A percentile compares a stretch with the other conserved stretches of the same genome.
Conservation (phyloP, 768 basidiomycete species). For the Suillus alpinus region DNA sequence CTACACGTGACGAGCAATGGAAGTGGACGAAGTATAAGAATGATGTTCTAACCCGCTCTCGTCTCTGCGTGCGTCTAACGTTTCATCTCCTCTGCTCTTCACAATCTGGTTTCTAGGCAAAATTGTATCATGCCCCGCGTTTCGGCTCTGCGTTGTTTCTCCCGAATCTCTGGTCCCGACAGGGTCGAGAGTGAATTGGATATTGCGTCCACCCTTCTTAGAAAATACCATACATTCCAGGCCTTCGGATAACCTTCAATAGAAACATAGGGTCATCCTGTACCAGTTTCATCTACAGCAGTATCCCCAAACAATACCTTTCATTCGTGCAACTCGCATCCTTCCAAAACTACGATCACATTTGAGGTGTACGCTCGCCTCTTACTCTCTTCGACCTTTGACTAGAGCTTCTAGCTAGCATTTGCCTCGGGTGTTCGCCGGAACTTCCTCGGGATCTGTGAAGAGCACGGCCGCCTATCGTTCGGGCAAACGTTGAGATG, state of each 20-base stretch:
- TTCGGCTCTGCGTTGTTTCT: neutral
- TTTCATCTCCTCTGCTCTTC: neutral
- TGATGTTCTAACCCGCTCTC: constrained; percentile 1
- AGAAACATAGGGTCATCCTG: neutral
- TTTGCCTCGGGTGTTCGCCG: too few relatives aligned
- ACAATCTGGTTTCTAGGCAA: constrained; percentile 2
- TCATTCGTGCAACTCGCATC: neutral
- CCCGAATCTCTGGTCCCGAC: neutral
- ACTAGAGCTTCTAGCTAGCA: neutral
- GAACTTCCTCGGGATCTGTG: neutral
- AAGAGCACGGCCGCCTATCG: neutral
- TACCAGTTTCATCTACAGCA: neutral
- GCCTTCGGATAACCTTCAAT: neutral
- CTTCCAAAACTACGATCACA: neutral
- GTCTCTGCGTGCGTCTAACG: neutral
- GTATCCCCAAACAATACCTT: neutral
- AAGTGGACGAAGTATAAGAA: constrained; percentile 13
- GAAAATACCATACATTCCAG: neutral
- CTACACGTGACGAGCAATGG: constrained; percentile 31
- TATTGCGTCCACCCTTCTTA: neutral
- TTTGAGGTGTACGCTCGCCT: neutral
- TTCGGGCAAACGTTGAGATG: neutral
- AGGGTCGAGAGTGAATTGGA: neutral
- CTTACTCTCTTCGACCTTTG: neutral
- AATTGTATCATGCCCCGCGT: neutral